These are phyloP conservation scores for Carex cristatella DNA, from an alignment of 176 grass and related monocot species.

Conservation along the genomic window DNA sequence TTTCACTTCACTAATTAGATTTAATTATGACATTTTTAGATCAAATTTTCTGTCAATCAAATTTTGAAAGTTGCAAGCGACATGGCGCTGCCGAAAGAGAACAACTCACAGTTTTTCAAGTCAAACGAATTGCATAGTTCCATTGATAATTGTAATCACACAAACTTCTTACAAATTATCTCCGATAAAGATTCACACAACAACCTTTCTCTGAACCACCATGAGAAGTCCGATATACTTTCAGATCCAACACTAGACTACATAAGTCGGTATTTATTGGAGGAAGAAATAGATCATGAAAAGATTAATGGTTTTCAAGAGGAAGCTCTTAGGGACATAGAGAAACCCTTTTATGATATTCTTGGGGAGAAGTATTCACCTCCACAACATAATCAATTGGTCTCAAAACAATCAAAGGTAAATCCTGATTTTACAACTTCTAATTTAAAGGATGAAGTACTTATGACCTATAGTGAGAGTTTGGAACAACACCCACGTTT, in stretches of 20 bases:
- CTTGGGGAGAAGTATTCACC: constrained; percentile 25
- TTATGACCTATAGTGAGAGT: background rate
- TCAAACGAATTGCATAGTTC: background rate
- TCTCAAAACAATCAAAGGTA: background rate
- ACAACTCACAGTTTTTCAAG: background rate
- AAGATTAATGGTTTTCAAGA: constrained; percentile 9
- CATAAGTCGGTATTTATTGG: constrained; percentile 42
- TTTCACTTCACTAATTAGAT: background rate
- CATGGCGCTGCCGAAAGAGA: background rate
- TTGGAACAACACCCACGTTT: too few species aligned
- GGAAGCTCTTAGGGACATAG: constrained; percentile 17
- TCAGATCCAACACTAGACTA: constrained; percentile 11
- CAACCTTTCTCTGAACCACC: background rate
- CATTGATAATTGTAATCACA: background rate
- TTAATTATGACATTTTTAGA: background rate
- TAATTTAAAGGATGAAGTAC: background rate
- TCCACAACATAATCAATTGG: background rate
- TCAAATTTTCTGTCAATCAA: background rate
- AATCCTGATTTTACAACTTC: background rate
- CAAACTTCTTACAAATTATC: background rate
- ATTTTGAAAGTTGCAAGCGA: background rate
- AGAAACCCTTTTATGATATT: constrained; percentile 39
- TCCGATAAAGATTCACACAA: background rate
- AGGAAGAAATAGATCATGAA: constrained; percentile 48
- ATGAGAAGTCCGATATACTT: background rate